Conservation (phyloP, 1,284 basidiomycete species). For the Tilletia caries region DNA sequence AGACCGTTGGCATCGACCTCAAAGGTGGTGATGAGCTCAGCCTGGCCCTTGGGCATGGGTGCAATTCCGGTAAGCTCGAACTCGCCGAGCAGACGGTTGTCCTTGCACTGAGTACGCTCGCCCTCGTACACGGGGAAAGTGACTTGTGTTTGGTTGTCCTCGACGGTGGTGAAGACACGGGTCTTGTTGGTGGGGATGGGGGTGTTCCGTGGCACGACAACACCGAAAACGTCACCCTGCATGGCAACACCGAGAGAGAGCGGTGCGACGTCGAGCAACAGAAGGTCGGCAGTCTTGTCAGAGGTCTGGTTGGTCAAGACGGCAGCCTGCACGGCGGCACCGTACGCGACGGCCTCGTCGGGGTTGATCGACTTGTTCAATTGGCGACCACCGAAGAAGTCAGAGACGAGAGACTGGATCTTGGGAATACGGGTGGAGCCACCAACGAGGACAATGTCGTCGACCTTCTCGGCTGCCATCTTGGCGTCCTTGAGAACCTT, state of each 20-base stretch:
- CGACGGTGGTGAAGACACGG: slow-evolving; percentile 53
- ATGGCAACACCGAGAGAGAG: slow-evolving; percentile 55
- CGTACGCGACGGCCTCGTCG: slow-evolving; percentile 58
- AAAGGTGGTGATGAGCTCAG: slow-evolving; percentile 52
- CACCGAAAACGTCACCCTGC: slow-evolving; percentile 54
- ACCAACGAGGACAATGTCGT: slow-evolving; percentile 99
- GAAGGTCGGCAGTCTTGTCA: slow-evolving; percentile 54
- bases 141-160: slow-evolving; percentile 53
- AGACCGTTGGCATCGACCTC: slow-evolving; percentile 54
- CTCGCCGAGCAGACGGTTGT: slow-evolving; percentile 54
- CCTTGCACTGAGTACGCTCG: slow-evolving; percentile 54
- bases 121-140: slow-evolving; percentile 55
- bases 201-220: slow-evolving; percentile 53
- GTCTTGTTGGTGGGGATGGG: slow-evolving; percentile 54
- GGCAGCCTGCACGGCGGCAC: slow-evolving; percentile 54
- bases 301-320: slow-evolving; percentile 54
- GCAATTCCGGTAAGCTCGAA: slow-evolving; percentile 54
- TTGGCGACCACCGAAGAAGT: slow-evolving; percentile 94
- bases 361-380: slow-evolving; percentile 83
- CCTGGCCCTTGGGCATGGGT: slow-evolving; percentile 52
- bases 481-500: slow-evolving; percentile 99
- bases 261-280: slow-evolving; percentile 53
- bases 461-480: slow-evolving; percentile 93
- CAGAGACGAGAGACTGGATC: slow-evolving; percentile 95
- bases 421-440: slow-evolving; percentile 99